Evolutionary conservation across 495 filamentous ascomycete species (phyloP), one percentile per base, ranked within the genome.

Genomic region (Articulospora tetracladia): DNA sequence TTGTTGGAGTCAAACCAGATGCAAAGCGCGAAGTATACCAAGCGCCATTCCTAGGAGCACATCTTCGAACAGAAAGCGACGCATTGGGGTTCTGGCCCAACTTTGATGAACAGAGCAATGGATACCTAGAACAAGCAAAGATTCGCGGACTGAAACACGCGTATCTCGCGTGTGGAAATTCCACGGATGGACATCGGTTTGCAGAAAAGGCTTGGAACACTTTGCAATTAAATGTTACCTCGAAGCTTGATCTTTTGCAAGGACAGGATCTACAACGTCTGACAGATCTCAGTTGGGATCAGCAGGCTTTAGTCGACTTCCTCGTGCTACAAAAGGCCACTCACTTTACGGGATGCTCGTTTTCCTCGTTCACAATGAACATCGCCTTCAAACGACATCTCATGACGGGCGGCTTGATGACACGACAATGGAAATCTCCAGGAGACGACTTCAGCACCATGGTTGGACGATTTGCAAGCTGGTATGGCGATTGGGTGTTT

Each of bases 401-500:
- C 15, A 64, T 67, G 65, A 58, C 58, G 1, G 65, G 51, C 13
- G 65, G 65, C 3, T 49, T 67, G 13, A 48, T 47, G 15, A 54
- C 65, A 27, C 32, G 65, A 34, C 53, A 22, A 30, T 67, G 65
- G 65, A 59, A 50, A 44, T 61, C 57, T 36, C 65, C 61, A 6
- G 60, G 53, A 19, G 65, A 67, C 36, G 58, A 26, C 4, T 67
- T 55, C 26, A 47, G 51, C 2, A 67, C 65, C 1, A 26, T 67
- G 34, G 50, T 67, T 30, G 65, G 65, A 26, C 25, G 65, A 53
- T 64, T 59, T 24, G 55, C 58, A 12, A 67, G 49, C 26, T 67
- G 65, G 65, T 64, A 44, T 46, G 58, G 50, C 4, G 65, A 67
- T 44, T 67, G 65, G 61, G 63, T 64, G 57, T 67, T 64, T 49